phyloP scores from a whole-genome alignment of 495 filamentous ascomycete genomes.

The Amniculicola lignicola region DNA sequence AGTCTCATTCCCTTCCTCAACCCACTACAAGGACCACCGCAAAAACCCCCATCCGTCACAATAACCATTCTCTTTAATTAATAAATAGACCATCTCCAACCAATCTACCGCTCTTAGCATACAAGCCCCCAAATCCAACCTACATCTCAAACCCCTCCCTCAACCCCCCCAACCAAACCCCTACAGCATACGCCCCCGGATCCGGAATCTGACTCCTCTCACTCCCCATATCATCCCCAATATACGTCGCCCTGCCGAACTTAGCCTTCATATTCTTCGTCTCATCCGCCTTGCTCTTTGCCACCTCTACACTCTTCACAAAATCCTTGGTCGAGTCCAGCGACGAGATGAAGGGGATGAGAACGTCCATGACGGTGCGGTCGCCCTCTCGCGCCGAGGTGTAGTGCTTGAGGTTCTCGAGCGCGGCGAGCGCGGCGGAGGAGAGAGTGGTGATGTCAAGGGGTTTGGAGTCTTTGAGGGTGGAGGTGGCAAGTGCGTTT shows the following conservation, averaged over 20 bases:
- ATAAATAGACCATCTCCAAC: too few species aligned
- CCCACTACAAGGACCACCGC: too few species aligned
- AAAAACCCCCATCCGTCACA: too few species aligned
- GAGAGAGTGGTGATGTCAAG: slow-evolving; percentile 25
- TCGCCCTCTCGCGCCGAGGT: slow-evolving; percentile 40
- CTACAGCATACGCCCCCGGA: slow-evolving; percentile 60
- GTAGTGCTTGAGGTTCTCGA: slow-evolving; percentile 46
- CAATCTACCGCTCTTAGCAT: neutral
- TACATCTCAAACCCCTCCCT: slow-evolving; percentile 29
- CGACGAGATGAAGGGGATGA: slow-evolving; percentile 56
- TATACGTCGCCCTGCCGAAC: slow-evolving; percentile 59
- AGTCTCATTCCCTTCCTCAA: too few species aligned
- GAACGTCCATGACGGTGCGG: slow-evolving; percentile 55
- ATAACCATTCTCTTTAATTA: too few species aligned
- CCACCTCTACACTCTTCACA: slow-evolving; percentile 50
- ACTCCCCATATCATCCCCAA: slow-evolving; percentile 47
- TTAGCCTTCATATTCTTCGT: slow-evolving; percentile 55
- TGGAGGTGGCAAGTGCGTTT: slow-evolving; percentile 40
- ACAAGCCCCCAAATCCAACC: neutral
- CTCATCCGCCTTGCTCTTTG: slow-evolving; percentile 52
- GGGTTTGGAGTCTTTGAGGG: slow-evolving; percentile 4
- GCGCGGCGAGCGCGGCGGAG: slow-evolving; percentile 34
- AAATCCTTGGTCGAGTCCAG: slow-evolving; percentile 47
- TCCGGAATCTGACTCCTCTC: slow-evolving; percentile 51
- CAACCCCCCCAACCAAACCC: slow-evolving; percentile 56